phyloP scores from a whole-genome alignment of 768 basidiomycete species.

The Sporobolomyces phaffii region DNA sequence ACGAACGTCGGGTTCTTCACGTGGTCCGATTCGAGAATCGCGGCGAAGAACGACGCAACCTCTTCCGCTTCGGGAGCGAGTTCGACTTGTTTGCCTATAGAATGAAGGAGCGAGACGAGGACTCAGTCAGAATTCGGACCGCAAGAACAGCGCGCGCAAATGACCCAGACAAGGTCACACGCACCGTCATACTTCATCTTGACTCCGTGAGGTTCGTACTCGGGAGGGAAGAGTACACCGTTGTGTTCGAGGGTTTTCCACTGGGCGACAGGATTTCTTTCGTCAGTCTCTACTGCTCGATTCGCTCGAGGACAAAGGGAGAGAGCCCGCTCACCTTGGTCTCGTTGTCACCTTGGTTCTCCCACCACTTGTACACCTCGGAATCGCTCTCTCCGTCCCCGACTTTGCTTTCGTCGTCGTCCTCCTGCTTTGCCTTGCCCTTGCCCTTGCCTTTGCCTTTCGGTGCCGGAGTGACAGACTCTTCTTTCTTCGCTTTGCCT shows the following conservation, averaged over 20 bases:
- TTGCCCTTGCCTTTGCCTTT: conserved; percentile 44
- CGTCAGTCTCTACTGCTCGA: conserved; percentile 58
- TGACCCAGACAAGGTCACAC: too few relatives aligned
- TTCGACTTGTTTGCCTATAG: conserved; percentile 65
- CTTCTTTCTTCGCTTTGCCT: conserved; percentile 45
- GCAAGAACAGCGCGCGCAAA: too few relatives aligned
- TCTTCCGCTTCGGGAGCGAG: conserved; percentile 85
- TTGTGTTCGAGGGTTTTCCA: conserved; percentile 94
- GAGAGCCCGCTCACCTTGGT: conserved; percentile 48
- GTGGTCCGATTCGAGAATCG: conserved; percentile 86
- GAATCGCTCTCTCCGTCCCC: conserved; percentile 50
- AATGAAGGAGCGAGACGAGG: not conserved
- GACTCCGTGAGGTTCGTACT: conserved; percentile 76
- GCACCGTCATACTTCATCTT: conserved; percentile 94
- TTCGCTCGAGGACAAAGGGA: not conserved
- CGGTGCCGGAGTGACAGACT: conserved; percentile 40
- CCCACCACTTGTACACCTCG: conserved; percentile 63
- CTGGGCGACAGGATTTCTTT: conserved; percentile 49
- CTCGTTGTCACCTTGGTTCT: conserved; percentile 53
- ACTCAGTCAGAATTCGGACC: not conserved
- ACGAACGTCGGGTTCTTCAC: conserved; percentile 80
- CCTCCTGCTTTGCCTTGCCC: conserved; percentile 52
- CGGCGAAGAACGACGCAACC: conserved; percentile 91
- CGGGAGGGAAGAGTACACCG: conserved; percentile 91
- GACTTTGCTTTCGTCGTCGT: conserved; percentile 50